phyloP scores from a whole-genome alignment of 768 basidiomycete species.

The Boletus reticulatus region DNA sequence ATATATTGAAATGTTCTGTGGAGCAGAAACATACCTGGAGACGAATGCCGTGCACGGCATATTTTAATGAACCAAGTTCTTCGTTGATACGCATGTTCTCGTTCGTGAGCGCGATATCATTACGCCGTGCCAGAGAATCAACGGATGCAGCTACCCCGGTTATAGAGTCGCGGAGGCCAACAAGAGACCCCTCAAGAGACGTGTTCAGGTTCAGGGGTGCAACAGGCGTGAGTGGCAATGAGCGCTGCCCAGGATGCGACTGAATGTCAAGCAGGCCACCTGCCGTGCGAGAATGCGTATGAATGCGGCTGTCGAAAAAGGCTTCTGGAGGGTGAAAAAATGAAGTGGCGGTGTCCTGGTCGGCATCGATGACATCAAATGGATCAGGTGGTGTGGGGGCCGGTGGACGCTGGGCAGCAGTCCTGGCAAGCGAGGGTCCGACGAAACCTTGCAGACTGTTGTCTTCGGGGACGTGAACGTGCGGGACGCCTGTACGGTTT shows the following conservation, averaged over 20 bases:
- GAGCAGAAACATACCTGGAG: slow-evolving; percentile 59
- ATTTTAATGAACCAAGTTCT: slow-evolving; percentile 68
- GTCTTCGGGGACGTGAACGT: slow-evolving; percentile 10
- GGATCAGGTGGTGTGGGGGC: slow-evolving; percentile 12
- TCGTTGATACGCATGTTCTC: slow-evolving; percentile 72
- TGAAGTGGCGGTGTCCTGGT: slow-evolving; percentile 24
- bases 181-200: slow-evolving; percentile 62
- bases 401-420: slow-evolving; percentile 11
- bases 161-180: slow-evolving; percentile 57
- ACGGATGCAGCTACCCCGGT: slow-evolving; percentile 57
- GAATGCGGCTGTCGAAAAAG: slow-evolving; percentile 19
- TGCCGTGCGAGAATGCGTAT: slow-evolving; percentile 14
- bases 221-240: slow-evolving; percentile 37
- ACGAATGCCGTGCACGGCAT: slow-evolving; percentile 68
- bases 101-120: slow-evolving; percentile 65
- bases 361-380: slow-evolving; percentile 19
- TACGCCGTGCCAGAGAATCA: slow-evolving; percentile 59
- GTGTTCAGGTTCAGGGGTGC: slow-evolving; percentile 62
- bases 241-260: slow-evolving; percentile 22
- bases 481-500: slow-evolving; percentile 12
- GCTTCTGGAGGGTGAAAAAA: slow-evolving; percentile 29
- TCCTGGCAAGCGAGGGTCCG: slow-evolving; percentile 21
- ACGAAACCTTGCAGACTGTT: slow-evolving; percentile 5
- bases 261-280: slow-evolving; percentile 20
- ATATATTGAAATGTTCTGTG: not conserved